These are phyloP conservation scores for Melocanna baccifera DNA, from an alignment of 176 grass and related monocot genomes.

Conservation along the genomic window DNA sequence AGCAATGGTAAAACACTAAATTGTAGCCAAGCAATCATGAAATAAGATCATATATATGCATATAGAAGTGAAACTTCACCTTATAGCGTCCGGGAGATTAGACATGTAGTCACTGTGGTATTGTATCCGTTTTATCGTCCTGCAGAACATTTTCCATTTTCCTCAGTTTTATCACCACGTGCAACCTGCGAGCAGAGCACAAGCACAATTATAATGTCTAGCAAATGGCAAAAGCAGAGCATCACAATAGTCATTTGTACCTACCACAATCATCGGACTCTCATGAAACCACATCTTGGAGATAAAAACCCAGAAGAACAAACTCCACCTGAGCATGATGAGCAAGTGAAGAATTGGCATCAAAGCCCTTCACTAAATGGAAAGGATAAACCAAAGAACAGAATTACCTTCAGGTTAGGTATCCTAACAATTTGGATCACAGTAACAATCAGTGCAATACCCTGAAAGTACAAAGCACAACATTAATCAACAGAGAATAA, in stretches of 20 bases:
- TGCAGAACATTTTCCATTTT: slow-evolving; percentile 88
- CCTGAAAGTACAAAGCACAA: slow-evolving; percentile 44
- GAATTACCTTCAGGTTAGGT: slow-evolving; percentile 92
- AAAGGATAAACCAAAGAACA: slow-evolving; percentile 6
- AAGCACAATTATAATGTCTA: neutral
- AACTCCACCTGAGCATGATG: slow-evolving; percentile 60
- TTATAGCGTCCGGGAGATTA: no score
- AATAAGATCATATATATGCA: no score
- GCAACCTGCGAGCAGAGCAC: slow-evolving; percentile 56
- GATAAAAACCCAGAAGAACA: slow-evolving; percentile 93
- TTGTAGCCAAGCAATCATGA: no score
- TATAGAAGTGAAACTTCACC: no score
- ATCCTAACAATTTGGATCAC: slow-evolving; percentile 95
- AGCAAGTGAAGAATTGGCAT: slow-evolving; percentile 27
- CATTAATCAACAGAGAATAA: slow-evolving; percentile 10
- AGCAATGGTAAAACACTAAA: no score
- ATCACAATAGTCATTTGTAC: slow-evolving; percentile 16
- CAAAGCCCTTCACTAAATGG: neutral
- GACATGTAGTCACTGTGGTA: no score
- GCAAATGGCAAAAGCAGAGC: neutral
- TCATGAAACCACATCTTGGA: slow-evolving; percentile 96
- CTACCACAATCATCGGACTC: slow-evolving; percentile 98
- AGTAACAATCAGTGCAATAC: slow-evolving; percentile 90
- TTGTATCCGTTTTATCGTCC: slow-evolving; percentile 62
- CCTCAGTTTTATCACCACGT: slow-evolving; percentile 89